Evolutionary conservation across 169 alveolate species (phyloP).

Genomic region (Blepharisma undulans): DNA sequence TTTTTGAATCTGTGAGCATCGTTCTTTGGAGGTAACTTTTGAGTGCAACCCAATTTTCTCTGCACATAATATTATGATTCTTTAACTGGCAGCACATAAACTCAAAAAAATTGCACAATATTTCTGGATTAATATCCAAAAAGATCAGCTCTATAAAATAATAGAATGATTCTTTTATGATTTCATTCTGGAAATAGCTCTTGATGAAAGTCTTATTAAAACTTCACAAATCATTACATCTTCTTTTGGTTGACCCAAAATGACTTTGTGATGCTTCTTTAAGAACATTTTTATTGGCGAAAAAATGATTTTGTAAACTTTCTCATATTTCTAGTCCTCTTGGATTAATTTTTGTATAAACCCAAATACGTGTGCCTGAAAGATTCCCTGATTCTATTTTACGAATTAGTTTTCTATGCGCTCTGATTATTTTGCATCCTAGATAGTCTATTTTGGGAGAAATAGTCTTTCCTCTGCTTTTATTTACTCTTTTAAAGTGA

Average conservation of each 20-base stretch:
- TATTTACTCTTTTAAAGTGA: not conserved
- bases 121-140: not conserved
- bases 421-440: slow-evolving; percentile 11
- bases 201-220: not conserved
- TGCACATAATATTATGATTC: not conserved
- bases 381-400: not conserved
- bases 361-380: not conserved
- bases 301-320: too few species aligned
- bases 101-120: not conserved
- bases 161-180: not conserved
- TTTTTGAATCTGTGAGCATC: not conserved
- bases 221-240: not conserved
- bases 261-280: too few species aligned
- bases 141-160: not conserved
- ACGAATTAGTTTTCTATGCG: not conserved
- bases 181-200: not conserved
- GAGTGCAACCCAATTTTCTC: not conserved
- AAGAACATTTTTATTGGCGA: too few species aligned
- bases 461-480: not conserved
- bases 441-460: slow-evolving; percentile 15
- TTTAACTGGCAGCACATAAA: not conserved
- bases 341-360: too few species aligned
- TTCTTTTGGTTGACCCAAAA: too few species aligned
- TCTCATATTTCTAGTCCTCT: too few species aligned
- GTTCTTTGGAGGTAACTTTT: not conserved